Evolutionary conservation across 768 basidiomycete genomes (phyloP), one percentile per base, ranked within the genome.

Genomic region (Leccinum variicolor): DNA sequence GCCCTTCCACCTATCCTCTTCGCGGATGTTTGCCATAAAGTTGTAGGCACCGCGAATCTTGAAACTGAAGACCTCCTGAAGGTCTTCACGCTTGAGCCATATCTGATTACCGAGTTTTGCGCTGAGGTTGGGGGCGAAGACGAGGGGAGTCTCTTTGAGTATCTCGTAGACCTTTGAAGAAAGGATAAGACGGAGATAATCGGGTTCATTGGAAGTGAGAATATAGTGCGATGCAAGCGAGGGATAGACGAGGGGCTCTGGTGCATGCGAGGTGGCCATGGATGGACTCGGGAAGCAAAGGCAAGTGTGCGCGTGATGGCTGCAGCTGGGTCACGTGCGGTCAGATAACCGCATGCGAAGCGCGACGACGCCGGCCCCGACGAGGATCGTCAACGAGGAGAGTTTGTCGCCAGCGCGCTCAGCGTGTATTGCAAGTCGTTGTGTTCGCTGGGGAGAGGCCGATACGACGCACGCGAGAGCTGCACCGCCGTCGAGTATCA

Each of bases 21-120:
- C 87, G 8, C 79, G 78, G 34, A 99, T 77, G 72, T 83, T 82
- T 21, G 92, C 92, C 96, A 99, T 99, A 66, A 97, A 92, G 73
- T 99, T 99, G 77, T 97, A 99, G 31, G 97, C 97, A 23, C 97
- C 97, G 5, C 97, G 81, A 49, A 98, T 94, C 71, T 99, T 99
- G 85, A 99, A 99, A 71, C 92, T 95, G 73, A 99, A 99, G 19
- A 99, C 97, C 67, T 93, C 89, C 48, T 98, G 96, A 3, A 97
- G 81, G 67, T 99, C 97, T 73, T 99, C 97, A 25, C 97, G 85
- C 75, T 99, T 99, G 57, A 99, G 83, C 85, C 89, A 95, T 73
- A 99, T 89, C 63, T 95, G 84, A 69, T 93, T 94, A 1, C 97
- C 97, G 1, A 98, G 79, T 60, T 89, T 86, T 59, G 87, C 75